Evolutionary conservation across 2,329 filamentous ascomycete genomes (phyloP), one percentile per base, ranked within the genome.

Genomic region (Xylariaceae sp.): DNA sequence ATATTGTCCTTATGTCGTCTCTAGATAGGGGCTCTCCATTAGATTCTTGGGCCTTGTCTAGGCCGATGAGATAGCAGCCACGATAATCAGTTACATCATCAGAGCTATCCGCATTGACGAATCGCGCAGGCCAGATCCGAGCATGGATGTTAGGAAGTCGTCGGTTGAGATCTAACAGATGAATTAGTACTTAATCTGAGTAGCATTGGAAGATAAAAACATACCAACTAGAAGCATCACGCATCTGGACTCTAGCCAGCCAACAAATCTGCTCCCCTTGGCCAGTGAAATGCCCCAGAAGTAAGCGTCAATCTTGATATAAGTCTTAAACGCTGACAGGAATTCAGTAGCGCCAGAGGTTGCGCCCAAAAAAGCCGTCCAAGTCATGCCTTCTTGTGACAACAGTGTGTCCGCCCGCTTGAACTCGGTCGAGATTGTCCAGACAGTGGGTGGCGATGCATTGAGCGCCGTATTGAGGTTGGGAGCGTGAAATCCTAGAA

Each of bases 221-320:
- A 72, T 73, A 84, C 82, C 82, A 61, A 83, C 80, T 17, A 88
- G 76, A 39, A 88, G 73, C 59, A 77, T 74, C 1, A 84, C 76
- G 57, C 80, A 84, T 57, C 82, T 78, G 6, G 83, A 86, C 66
- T 88, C 85, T 1, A 88, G 70, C 85, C 85, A 88, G 9, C 83
- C 82, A 0, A 88, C 73, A 52, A 87, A 78, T 10, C 76, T 74
- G 17, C 79, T 80, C 1, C 83, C 82, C 56, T 80, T 82, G 1
- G 77, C 73, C 1, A 78, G 72, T 1, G 83, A 83, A 5, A 79
- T 72, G 1, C 84, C 85, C 86, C 86, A 89, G 70, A 86, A 88
- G 51, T 86, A 83, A 1, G 83, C 77, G 58, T 86, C 81, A 55
- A 89, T 78, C 66, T 81, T 83, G 58, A 85, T 72, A 66, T 85